phyloP scores from a whole-genome alignment of 768 basidiomycete genomes.

The Pleurotus ostreatus region DNA sequence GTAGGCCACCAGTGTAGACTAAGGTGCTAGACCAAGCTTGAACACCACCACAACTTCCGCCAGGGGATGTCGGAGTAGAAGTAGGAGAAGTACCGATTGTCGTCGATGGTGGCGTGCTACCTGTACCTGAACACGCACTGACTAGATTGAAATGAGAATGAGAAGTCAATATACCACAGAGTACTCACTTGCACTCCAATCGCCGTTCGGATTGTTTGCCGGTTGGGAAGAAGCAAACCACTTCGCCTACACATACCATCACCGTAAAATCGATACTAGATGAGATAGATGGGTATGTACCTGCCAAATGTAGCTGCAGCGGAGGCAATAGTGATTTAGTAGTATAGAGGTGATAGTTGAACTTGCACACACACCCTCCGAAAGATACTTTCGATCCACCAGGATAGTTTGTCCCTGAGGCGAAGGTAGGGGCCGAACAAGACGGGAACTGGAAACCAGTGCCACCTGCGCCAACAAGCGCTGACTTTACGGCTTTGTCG shows the following conservation, averaged over 20 bases:
- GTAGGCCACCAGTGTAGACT: slow-evolving; percentile 47
- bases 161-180: not conserved
- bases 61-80: slow-evolving; percentile 21
- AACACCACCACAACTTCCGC: slow-evolving; percentile 43
- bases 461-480: slow-evolving; percentile 57
- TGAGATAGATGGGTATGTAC: slow-evolving; percentile 22
- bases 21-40: slow-evolving; percentile 45
- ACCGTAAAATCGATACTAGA: not conserved
- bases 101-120: slow-evolving; percentile 16
- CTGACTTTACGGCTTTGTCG: slow-evolving; percentile 57
- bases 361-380: slow-evolving; percentile 34
- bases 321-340: slow-evolving; percentile 7
- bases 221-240: slow-evolving; percentile 52
- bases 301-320: slow-evolving; percentile 60
- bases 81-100: slow-evolving; percentile 15
- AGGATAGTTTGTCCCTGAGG: slow-evolving; percentile 43
- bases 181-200: slow-evolving; percentile 60
- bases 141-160: slow-evolving; percentile 27
- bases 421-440: slow-evolving; percentile 54
- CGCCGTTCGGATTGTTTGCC: slow-evolving; percentile 42
- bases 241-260: slow-evolving; percentile 43
- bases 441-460: slow-evolving; percentile 63
- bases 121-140: slow-evolving; percentile 45
- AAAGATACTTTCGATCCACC: slow-evolving; percentile 52
- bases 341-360: not conserved